Evolutionary conservation across 768 basidiomycete species (phyloP).

Genomic region (Serendipita indica): DNA sequence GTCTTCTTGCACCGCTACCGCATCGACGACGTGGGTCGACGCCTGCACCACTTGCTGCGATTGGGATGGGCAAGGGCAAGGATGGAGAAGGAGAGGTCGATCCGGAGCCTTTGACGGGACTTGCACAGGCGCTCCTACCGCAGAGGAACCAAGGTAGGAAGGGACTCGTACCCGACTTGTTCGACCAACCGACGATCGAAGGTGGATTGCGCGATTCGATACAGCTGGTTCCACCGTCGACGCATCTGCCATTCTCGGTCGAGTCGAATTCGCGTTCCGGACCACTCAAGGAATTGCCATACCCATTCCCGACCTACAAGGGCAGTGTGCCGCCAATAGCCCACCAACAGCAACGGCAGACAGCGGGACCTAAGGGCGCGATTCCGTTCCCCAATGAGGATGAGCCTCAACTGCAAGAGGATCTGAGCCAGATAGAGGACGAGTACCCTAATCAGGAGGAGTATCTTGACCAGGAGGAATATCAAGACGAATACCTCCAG

Average conservation of each 20-base stretch:
- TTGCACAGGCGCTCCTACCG: constrained; percentile 43
- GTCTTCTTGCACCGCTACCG: constrained; percentile 29
- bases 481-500: constrained; percentile 17
- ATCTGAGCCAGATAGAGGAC: constrained; percentile 16
- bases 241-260: constrained; percentile 21
- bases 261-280: constrained; percentile 27
- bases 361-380: constrained; percentile 33
- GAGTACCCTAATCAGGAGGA: constrained; percentile 28
- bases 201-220: constrained; percentile 20
- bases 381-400: constrained; percentile 45
- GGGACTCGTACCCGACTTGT: constrained; percentile 49
- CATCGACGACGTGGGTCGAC: constrained; percentile 1
- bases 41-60: not conserved
- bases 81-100: constrained; percentile 2
- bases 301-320: constrained; percentile 53
- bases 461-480: constrained; percentile 32
- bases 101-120: constrained; percentile 30
- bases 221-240: constrained; percentile 25
- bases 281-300: constrained; percentile 42
- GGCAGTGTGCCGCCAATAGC: constrained; percentile 40
- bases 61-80: constrained; percentile 6
- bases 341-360: constrained; percentile 25
- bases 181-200: constrained; percentile 34
- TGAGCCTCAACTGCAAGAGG: not conserved
- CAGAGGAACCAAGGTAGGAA: constrained; percentile 35